Base-by-base conservation (phyloP, 345 rosid genomes). In the Crucihimalaya himalaica region DNA sequence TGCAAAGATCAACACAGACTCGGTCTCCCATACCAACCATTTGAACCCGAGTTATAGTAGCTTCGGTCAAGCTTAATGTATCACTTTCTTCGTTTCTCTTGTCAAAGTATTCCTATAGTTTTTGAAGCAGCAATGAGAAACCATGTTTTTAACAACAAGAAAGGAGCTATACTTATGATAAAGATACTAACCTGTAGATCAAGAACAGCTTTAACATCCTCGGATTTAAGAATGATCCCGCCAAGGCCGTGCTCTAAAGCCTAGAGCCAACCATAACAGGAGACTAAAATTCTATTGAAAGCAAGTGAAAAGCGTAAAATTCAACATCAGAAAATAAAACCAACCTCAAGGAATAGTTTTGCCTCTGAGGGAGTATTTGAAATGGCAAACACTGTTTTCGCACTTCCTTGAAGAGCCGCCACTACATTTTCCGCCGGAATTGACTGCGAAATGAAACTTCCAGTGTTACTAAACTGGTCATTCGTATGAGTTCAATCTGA, bases 1-100 rank as follows among this genome's bases (percentile, higher is more conserved):
- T 90, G 68, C 97, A 91, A 65, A 91, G 94, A 85, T 93, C 98
- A 69, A 89, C 96, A 82, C 97, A 93, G 27, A 89, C 94, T 62
- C 96, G 81, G 78, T 93, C 96, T 45, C 98, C 97, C 96, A 93
- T 89, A 70, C 97, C 93, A 35, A 79, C 88, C 57, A 79, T 81
- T 45, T 82, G 55, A 80, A 93, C 75, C 58, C 65, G 70, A 53
- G 90, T 89, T 61, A 91, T 57, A 4, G 85, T 85, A 9, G 88
- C 97, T 83, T 82, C 84, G 5, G 69, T 80, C 82, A 93, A 81
- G 75, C 76, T 83, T 81, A 93, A 61, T 31, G 79, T 34, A 73
- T 83, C 81, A 69, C 81, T 74, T 78, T 67, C 89, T 83, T 87
- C 88, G 46, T 80, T 81, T 74, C 88, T 89, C 82, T 83, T 85